Evolutionary conservation across 768 basidiomycete species (phyloP).

Genomic region (Phaeotremella skinneri): DNA sequence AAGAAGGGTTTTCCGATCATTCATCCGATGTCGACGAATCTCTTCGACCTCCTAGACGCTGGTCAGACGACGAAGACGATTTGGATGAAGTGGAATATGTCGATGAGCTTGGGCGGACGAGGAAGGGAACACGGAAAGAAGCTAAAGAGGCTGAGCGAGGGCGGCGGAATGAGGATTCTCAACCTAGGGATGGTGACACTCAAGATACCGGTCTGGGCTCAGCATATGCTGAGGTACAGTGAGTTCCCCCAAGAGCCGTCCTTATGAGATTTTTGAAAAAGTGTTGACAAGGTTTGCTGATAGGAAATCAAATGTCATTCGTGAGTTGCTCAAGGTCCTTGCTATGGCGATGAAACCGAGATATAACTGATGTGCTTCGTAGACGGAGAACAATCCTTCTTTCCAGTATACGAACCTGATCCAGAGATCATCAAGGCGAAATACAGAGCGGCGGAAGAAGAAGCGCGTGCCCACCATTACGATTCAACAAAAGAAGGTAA

Average conservation of each 20-base stretch:
- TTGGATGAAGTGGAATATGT: conserved; percentile 42
- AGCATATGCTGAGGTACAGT: conserved; percentile 49
- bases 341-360: not conserved
- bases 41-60: conserved; percentile 19
- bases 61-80: conserved; percentile 27
- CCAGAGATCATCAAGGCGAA: conserved; percentile 57
- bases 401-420: conserved; percentile 83
- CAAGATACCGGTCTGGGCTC: conserved; percentile 9
- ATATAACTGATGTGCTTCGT: conserved; percentile 3
- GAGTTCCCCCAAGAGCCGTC: conserved; percentile 15
- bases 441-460: conserved; percentile 64
- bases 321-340: conserved; percentile 15
- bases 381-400: conserved; percentile 75
- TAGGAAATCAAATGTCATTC: conserved; percentile 49
- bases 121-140: conserved; percentile 44
- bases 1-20: conserved; percentile 38
- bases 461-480: conserved; percentile 76
- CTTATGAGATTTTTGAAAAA: too few species aligned
- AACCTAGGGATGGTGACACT: not conserved
- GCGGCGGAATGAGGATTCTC: conserved; percentile 3
- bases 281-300: not conserved
- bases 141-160: conserved; percentile 35
- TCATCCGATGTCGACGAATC: conserved; percentile 42
- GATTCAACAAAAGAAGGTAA: conserved; percentile 68
- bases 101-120: conserved; percentile 49